Evolutionary conservation across 2,329 filamentous ascomycete genomes (phyloP).

Genomic region (Penicillium sp.): DNA sequence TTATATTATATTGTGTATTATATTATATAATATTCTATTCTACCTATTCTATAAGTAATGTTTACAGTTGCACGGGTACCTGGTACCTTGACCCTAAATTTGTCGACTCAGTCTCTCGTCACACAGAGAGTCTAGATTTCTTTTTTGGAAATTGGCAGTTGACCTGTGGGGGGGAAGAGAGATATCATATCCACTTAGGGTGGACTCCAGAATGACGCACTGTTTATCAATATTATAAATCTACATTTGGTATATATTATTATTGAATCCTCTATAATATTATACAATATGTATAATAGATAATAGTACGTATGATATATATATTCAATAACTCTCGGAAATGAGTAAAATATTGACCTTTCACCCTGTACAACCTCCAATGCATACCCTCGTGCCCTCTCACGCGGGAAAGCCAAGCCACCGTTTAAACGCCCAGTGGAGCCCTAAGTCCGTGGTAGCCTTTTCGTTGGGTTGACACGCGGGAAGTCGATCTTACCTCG

Average conservation of each 20-base stretch:
- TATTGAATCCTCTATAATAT: neutral
- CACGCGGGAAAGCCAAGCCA: conserved; percentile 12
- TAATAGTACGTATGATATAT: too few species aligned
- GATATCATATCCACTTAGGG: conserved; percentile 1
- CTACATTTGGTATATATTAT: neutral
- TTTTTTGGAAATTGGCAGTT: conserved; percentile 11
- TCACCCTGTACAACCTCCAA: neutral
- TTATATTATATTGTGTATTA: neutral
- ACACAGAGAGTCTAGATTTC: conserved; percentile 7
- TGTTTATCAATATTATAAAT: neutral
- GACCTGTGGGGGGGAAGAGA: conserved; percentile 2
- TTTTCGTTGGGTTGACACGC: conserved; percentile 20
- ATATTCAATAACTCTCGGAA: neutral
- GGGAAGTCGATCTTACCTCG: conserved; percentile 20
- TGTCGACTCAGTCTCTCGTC: neutral
- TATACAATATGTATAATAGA: too few species aligned
- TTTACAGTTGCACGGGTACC: conserved; percentile 16
- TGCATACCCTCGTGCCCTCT: conserved; percentile 10
- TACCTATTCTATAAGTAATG: neutral
- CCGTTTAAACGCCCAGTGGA: conserved; percentile 25
- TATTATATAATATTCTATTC: neutral
- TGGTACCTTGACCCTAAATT: conserved; percentile 17
- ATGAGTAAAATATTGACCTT: neutral
- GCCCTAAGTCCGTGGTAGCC: neutral
- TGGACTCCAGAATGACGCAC: conserved; percentile 1